Evolutionary conservation across 495 filamentous ascomycete species (phyloP).

Genomic region (Penicillium fimorum): DNA sequence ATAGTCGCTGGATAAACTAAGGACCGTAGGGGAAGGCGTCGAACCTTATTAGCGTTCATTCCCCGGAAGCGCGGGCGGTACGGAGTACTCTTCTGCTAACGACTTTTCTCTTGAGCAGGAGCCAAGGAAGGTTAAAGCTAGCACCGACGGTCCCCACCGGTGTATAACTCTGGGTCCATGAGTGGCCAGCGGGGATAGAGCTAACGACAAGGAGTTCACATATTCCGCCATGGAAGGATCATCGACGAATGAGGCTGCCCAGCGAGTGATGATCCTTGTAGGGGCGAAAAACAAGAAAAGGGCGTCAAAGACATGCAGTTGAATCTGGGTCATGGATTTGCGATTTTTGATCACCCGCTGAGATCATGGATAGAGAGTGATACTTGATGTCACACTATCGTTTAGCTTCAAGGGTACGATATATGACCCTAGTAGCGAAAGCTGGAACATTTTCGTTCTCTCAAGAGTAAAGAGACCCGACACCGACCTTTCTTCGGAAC

Average conservation of each 20-base stretch:
- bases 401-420: neutral
- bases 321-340: neutral
- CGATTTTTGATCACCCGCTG: neutral
- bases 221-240: neutral
- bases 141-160: neutral
- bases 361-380: neutral
- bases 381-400: neutral
- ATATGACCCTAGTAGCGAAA: neutral
- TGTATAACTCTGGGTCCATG: neutral
- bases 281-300: neutral
- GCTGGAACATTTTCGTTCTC: neutral
- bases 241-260: neutral
- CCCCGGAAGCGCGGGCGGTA: neutral
- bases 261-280: neutral
- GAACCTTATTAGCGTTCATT: neutral
- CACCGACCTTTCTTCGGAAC: neutral
- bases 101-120: neutral
- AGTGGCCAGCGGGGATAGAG: constrained; percentile 5
- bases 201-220: neutral
- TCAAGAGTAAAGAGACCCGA: neutral
- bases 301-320: constrained; percentile 1
- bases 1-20: neutral
- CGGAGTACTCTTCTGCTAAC: neutral
- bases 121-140: neutral
- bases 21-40: neutral